Percentiles rank a stretch among this genome's conserved stretches.
Conservation (phyloP, 2,329 filamentous ascomycete genomes). For the Cylindrodendrum hubeiense region DNA sequence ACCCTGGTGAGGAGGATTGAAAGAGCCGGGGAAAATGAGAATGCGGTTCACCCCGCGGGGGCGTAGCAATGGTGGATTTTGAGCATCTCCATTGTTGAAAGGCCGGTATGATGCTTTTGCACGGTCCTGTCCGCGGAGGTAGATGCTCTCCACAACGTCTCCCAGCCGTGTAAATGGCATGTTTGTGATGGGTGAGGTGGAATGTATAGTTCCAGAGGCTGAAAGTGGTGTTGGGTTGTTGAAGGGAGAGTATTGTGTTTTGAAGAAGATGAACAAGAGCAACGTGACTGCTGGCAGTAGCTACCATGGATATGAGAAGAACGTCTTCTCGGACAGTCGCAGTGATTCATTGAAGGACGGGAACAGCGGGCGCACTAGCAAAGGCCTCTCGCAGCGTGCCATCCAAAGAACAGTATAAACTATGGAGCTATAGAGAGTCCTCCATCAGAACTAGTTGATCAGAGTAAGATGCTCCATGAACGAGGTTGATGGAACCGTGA, state of each 20-base stretch:
- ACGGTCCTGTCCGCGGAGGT: not conserved
- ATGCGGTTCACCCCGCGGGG: conserved; percentile 42
- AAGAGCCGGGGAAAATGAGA: conserved; percentile 52
- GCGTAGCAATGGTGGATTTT: conserved; percentile 19
- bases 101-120: conserved; percentile 15
- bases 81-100: conserved; percentile 29
- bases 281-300: not conserved
- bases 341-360: not conserved
- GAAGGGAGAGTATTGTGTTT: not conserved
- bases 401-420: not conserved
- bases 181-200: not conserved
- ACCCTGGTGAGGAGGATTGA: conserved; percentile 54
- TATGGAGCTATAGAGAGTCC: not conserved
- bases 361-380: no score
- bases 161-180: conserved; percentile 30
- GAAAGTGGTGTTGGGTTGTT: not conserved
- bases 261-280: not conserved
- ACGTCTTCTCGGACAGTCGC: not conserved
- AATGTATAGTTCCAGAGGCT: not conserved
- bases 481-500: no score
- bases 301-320: not conserved
- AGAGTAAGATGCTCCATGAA: no score
- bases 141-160: conserved; percentile 32
- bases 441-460: not conserved
- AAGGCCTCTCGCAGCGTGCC: not conserved